Evolutionary conservation across 768 basidiomycete genomes (phyloP), one percentile per base, ranked within the genome.

Genomic region (Lepiota brunneoincarnata): DNA sequence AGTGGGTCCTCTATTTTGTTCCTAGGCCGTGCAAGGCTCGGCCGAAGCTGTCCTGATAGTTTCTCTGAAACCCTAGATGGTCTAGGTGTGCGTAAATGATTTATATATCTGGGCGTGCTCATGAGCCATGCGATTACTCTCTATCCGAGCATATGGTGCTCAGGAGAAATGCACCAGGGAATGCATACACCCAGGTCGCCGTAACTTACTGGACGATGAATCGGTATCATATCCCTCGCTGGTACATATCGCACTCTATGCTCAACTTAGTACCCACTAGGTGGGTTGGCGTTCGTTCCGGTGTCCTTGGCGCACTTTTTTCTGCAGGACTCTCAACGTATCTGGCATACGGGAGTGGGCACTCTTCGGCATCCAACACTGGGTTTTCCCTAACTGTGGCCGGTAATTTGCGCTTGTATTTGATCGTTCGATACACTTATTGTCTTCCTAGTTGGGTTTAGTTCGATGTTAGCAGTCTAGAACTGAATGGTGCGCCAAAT

Each of bases 131-230:
- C 43, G 42, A 36, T 14, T 42, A 78, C 75, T 69, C 20, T 77
- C 83, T 10, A 82, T 89, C 53, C 75, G 86, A 31, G 87, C 87
- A 0, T 89, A 83, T 60, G 79, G 79, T 3, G 82, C 80, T 5
- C 75, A 86, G 67, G 65, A 70, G 23, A 53, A 66, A 2, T 84
- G 76, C 69, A 76, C 64, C 57, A 51, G 55, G 36, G 72, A 79
- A 56, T 75, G 70, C 72, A 18, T 86, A 79, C 53, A 71, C 72
- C n/a, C 67, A 75, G 26, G 67, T 77, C 31, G 69, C 75, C 3
- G 24, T 24, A 23, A 24, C 36, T 4, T 49, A 49, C 24, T 26
- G 48, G 48, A n/a, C 48, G 17, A 49, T 49, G 37, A 49, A 39
- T 38, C 38, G 48, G 48, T 49, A 49, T 14, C 37, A 31, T 6